A percentile compares a stretch with the other conserved stretches of the same genome.
Conservation (phyloP, 179 eudicot species). For the Spinacia oleracea region DNA sequence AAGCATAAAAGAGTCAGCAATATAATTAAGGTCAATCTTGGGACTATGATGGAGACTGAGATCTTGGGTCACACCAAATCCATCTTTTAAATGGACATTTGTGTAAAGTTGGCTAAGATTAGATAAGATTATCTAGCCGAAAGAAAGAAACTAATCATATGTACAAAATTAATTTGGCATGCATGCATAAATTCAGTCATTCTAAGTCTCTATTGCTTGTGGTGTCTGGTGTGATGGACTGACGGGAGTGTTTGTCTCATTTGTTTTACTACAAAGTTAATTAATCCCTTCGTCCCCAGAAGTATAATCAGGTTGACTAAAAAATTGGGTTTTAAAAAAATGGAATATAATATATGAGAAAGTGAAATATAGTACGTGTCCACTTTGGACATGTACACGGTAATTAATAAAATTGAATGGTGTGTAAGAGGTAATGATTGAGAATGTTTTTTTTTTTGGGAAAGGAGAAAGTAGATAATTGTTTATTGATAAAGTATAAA, state of each 20-base stretch:
- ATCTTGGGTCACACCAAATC: conserved; percentile 1
- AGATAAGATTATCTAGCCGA: not conserved
- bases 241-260: not conserved
- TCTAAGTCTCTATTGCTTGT: conserved; percentile 1
- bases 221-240: not conserved
- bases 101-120: not conserved
- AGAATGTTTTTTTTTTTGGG: too few relatives aligned
- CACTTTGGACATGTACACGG: too few relatives aligned
- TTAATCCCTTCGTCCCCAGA: too few relatives aligned
- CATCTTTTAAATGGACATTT: not conserved
- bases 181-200: conserved; percentile 19
- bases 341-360: too few relatives aligned
- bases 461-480: too few relatives aligned
- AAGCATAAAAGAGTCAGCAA: not conserved
- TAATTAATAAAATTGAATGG: too few relatives aligned
- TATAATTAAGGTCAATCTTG: not conserved
- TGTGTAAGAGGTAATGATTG: too few relatives aligned
- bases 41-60: not conserved
- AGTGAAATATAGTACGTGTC: too few relatives aligned
- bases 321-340: too few relatives aligned
- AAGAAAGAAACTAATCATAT: conserved; percentile 6
- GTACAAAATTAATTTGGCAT: not conserved
- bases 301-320: too few relatives aligned
- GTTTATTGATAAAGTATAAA: too few relatives aligned
- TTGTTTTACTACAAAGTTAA: not conserved